Base-by-base conservation (phyloP, 2,329 filamentous ascomycete genomes). In the Penicillium sp. region DNA sequence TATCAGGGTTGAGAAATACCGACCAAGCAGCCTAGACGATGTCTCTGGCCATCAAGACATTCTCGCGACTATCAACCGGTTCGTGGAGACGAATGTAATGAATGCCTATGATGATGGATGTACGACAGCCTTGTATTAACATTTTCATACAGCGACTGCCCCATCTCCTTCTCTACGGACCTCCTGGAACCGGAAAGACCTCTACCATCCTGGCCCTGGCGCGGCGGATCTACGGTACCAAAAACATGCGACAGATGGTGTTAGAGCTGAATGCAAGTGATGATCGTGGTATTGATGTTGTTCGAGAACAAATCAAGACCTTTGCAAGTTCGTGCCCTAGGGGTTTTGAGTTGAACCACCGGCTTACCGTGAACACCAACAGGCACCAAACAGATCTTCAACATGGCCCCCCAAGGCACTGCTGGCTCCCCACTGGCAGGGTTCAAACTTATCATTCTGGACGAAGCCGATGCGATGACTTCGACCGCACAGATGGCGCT, bases 401-500 rank as follows among this genome's bases (percentile, higher is more conserved):
- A 84, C n/a, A 79, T 83, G 40, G 79, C 80, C 8, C 77, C 82
- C 2, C 76, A 73, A 20, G 70, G 74, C 40, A 76, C 82, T 32
- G 56, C 55, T 20, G 72, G 74, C 13, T 75, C 78, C 6, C 76
- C 77, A 5, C 76, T 93, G 26, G 90, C 89, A 0, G 84, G 84
- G 4, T 99, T 89, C 81, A 99, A 99, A 79, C 85, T 99, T 65
- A 97, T 99, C 71, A 90, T 99, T 53, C 85, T 99, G 5, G 94
- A 99, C 74, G 94, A 99, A 79, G 94, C 94, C n/a, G 94, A 99
- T 73, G 94, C 94, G 52, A 99, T 99, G 94, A 99, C 94, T n/a
- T 89, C 90, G 52, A 95, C 93, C 0, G 94, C 94, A 6, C 94
- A 99, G 76, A 99, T 99, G 93, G 94, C 94, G 0, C 80, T 99